Base-by-base conservation (phyloP, 2,329 filamentous ascomycete genomes). In the Beauveria rudraprayagi region DNA sequence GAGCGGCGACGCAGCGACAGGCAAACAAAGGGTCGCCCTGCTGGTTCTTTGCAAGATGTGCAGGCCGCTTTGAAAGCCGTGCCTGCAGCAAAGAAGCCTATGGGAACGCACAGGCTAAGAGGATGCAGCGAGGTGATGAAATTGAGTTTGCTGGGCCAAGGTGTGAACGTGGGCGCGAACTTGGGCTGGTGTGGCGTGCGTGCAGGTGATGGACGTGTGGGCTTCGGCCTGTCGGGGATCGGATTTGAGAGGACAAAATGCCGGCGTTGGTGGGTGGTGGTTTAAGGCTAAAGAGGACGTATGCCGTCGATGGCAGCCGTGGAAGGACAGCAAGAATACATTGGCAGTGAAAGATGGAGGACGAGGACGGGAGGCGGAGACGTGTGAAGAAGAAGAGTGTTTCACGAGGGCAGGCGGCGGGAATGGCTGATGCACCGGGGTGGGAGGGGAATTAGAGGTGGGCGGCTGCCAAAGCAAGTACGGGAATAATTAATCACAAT, bases 151-250 rank as follows among this genome's bases (percentile, higher is more conserved):
- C 11, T 17, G 10, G 51, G 7, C 51, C 34, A 28, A 56, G 28
- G 19, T 41, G 19, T 26, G 43, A 5, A 37, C 11, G 34, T 37
- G 34, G n/a, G 55, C 30, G 44, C 30, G 6, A 10, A 56, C 19
- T 54, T 41, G 34, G 19, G 26, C 34, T 47, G 55, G 30, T 56
- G 46, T 56, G 46, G 47, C 56, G 56, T 56, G 53, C 24, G 40
- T 37, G 34, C 26, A 56, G 43, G 55, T 47, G 43, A 30, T 40
- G 34, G 34, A 16, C 14, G 34, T 37, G 54, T 40, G 30, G 14
- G 51, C 34, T 41, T 53, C 48, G 56, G 56, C 17, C 37, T 60
- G 47, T 60, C 56, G 56, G 56, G 47, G 56, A 51, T 43, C 46
- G 56, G 56, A 24, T 22, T 60, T 53, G 44, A 40, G 22, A 26